These are phyloP conservation scores for Fomitopsis pulvina DNA, from an alignment of 768 basidiomycete species.

Conservation along the genomic window DNA sequence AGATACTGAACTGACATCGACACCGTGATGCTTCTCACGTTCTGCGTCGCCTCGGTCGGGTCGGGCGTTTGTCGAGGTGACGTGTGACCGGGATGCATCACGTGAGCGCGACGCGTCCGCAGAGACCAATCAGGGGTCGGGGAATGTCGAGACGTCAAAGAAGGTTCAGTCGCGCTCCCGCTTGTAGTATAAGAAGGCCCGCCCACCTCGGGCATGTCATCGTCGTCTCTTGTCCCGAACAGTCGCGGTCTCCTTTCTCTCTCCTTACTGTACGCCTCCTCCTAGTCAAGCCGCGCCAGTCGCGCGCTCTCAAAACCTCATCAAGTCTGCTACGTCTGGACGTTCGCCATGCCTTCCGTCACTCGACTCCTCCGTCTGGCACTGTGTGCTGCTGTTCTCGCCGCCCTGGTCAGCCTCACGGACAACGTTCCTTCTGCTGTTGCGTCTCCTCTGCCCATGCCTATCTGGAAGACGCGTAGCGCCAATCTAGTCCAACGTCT, in stretches of 20 bases:
- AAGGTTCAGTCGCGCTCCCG: constrained; percentile 16
- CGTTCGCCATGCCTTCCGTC: constrained; percentile 28
- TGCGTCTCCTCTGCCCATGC: constrained; percentile 22
- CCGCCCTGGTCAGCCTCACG: constrained; percentile 26
- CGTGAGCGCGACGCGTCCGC: constrained; percentile 13
- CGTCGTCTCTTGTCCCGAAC: constrained; percentile 16
- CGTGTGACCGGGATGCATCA: constrained; percentile 5
- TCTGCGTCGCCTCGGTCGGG: too few species aligned
- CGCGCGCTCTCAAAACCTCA: constrained; percentile 6
- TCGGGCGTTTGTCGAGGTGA: too few species aligned
- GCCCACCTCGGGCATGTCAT: constrained; percentile 6
- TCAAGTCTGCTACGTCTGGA: constrained; percentile 6
- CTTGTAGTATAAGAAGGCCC: constrained; percentile 15
- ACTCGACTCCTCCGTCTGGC: constrained; percentile 33
- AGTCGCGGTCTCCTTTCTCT: constrained; percentile 12
- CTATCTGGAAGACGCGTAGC: constrained; percentile 10
- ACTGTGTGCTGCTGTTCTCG: constrained; percentile 34
- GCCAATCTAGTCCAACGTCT: constrained; percentile 15
- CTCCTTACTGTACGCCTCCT: constrained; percentile 11
- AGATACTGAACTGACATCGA: too few species aligned
- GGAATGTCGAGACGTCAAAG: constrained; percentile 5
- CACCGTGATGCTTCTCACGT: too few species aligned
- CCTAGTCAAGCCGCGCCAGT: constrained; percentile 15
- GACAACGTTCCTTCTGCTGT: constrained; percentile 14
- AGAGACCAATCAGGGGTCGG: constrained; percentile 15